Percentiles rank a stretch among this genome's conserved stretches.
phyloP scores from a whole-genome alignment of 2,329 filamentous ascomycete genomes.

The Lanzia echinophila region DNA sequence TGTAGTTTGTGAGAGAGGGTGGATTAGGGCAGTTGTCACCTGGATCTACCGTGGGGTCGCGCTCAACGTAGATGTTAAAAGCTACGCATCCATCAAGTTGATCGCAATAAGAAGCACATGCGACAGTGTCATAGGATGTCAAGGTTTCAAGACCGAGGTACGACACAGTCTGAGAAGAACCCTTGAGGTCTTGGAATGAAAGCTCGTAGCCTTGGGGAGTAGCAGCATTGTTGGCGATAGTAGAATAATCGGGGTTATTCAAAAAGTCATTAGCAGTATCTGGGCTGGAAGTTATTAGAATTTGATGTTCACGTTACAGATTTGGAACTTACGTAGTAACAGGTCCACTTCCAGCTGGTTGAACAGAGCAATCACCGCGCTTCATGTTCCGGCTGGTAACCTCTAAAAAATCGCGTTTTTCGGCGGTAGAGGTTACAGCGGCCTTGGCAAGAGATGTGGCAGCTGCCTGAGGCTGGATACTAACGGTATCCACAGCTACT shows the following conservation, averaged over 20 bases:
- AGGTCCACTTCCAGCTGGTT: neutral
- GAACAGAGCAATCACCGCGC: neutral
- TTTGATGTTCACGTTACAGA: rapidly evolving
- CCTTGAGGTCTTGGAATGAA: conserved; percentile 30
- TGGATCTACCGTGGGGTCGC: conserved; percentile 31
- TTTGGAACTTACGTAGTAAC: neutral
- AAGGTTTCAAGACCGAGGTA: conserved; percentile 28
- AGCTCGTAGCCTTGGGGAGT: conserved; percentile 31
- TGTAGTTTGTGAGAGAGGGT: conserved; percentile 29
- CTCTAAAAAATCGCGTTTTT: neutral
- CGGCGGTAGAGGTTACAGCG: neutral
- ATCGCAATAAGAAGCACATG: conserved; percentile 28
- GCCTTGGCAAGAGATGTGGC: neutral
- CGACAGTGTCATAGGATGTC: conserved; percentile 26
- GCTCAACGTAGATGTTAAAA: conserved; percentile 34
- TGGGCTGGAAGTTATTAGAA: neutral
- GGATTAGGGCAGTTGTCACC: conserved; percentile 30
- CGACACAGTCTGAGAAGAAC: conserved; percentile 24
- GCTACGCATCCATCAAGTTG: conserved; percentile 23
- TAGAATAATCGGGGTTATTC: neutral
- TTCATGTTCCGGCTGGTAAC: neutral
- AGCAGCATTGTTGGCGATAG: neutral
- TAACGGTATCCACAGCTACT: neutral
- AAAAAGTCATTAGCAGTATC: neutral
- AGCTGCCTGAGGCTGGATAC: neutral